These are phyloP conservation scores for Cetraspora pellucida DNA, from an alignment of 192 early-diverging fungal genomes.

Conservation along the genomic window DNA sequence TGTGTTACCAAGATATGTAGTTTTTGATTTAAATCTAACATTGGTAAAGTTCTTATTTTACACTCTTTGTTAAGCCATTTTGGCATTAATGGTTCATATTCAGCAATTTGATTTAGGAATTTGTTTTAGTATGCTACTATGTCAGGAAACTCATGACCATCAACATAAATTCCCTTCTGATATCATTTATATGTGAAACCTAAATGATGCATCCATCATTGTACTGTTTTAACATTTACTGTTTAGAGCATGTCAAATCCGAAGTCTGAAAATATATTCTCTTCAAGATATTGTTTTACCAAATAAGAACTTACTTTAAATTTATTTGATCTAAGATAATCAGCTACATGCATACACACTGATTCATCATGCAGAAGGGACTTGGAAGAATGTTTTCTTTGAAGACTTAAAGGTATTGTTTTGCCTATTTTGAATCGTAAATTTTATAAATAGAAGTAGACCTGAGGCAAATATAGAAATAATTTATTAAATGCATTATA, in stretches of 20 bases:
- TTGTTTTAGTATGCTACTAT: background rate
- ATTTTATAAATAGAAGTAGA: too few relatives aligned
- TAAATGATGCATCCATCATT: background rate
- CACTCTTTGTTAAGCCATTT: background rate
- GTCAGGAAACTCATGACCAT: background rate
- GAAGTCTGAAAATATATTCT: too few relatives aligned
- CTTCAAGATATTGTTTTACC: too few relatives aligned
- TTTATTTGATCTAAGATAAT: background rate
- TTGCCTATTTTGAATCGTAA: background rate
- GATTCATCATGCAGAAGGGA: background rate
- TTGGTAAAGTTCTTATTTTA: background rate
- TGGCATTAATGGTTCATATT: background rate
- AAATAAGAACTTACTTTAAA: background rate
- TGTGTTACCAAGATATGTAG: background rate
- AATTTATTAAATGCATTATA: background rate
- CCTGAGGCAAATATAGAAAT: background rate
- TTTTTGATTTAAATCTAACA: too few relatives aligned
- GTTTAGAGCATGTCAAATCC: too few relatives aligned
- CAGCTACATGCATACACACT: background rate
- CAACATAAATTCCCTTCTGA: background rate
- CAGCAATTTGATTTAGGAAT: background rate
- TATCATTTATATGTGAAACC: background rate
- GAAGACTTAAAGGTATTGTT: background rate
- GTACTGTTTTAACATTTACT: background rate
- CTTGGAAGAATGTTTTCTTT: background rate